Base-by-base conservation (phyloP, 768 basidiomycete genomes). In the Termitomyces sp. region DNA sequence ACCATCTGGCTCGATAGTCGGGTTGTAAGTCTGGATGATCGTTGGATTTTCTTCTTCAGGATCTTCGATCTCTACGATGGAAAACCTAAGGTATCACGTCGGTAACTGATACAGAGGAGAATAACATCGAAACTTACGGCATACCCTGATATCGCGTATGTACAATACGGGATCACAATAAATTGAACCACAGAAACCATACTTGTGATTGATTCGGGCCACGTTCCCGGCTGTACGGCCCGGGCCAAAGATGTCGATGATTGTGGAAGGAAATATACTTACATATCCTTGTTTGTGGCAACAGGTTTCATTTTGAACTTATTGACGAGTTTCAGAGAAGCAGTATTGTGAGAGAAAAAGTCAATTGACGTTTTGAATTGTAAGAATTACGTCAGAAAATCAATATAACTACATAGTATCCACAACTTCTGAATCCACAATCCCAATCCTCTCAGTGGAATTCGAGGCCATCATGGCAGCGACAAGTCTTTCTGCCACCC, bases 401-500 rank as follows among this genome's bases (percentile, higher is more conserved):
- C 38, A 20, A 41, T 41, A 18, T n/a, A n/a, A n/a, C n/a, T n/a
- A n/a, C n/a, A n/a, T 38, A n/a, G 41, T 52, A 53, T 43, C 50
- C 45, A 41, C 54, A 50, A 49, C 58, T 36, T 41, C 40, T 41
- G 40, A 41, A 20, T 41, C n/a, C n/a, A 40, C 30, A 18, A 40
- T 53, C 56, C 44, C 49, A 46, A 33, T 43, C 43, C 2, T 4
- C 33, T 51, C 11, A 46, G 55, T 14, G 18, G 6, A 40, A 47
- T 36, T 28, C 26, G n/a, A 24, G 18, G 22, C 13, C 38, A 40
- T n/a, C 51, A 68, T 59, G 60, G 73, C 71, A 68, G 59, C 71
- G 18, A 68, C 74, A 51, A 45, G 53, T 24, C 57, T 69, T 33
- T 64, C 69, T 5, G 60, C 63, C 26, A 72, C 74, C 35, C 82